phyloP scores from a whole-genome alignment of 1,139 yeast species.

The Taiozyma onychis region DNA sequence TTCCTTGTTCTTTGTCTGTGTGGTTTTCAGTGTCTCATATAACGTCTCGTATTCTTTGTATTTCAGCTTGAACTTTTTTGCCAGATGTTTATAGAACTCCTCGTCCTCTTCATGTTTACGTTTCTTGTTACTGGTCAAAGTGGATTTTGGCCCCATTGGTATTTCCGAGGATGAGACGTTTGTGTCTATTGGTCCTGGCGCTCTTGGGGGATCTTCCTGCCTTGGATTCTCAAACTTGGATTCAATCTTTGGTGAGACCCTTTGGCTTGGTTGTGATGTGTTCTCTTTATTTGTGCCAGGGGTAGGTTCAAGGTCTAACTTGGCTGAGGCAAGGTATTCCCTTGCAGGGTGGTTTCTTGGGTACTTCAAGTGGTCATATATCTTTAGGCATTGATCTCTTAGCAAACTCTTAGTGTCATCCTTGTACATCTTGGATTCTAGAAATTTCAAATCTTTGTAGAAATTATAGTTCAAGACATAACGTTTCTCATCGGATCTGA shows the following conservation, averaged over 20 bases:
- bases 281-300: not conserved
- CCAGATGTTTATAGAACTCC: slow-evolving; percentile 14
- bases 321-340: not conserved
- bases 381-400: slow-evolving; percentile 11
- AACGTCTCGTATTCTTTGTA: slow-evolving; percentile 20
- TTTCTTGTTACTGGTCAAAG: slow-evolving; percentile 3
- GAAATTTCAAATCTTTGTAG: slow-evolving; percentile 16
- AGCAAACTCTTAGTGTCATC: slow-evolving; percentile 6
- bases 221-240: not conserved
- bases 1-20: not conserved
- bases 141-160: not conserved
- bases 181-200: not conserved
- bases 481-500: not conserved
- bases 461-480: slow-evolving; percentile 12
- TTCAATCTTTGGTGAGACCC: not conserved
- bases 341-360: slow-evolving; percentile 16
- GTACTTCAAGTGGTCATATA: slow-evolving; percentile 15
- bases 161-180: not conserved
- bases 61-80: slow-evolving; percentile 17
- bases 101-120: slow-evolving; percentile 11
- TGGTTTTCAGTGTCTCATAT: slow-evolving; percentile 5
- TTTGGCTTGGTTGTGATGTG: not conserved
- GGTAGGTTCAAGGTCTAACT: not conserved
- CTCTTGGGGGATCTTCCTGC: not conserved
- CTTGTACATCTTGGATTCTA: slow-evolving; percentile 7